Evolutionary conservation across 2,329 filamentous ascomycete species (phyloP), one percentile per base, ranked within the genome.

Genomic region (Ceratocystis diversiconidia): DNA sequence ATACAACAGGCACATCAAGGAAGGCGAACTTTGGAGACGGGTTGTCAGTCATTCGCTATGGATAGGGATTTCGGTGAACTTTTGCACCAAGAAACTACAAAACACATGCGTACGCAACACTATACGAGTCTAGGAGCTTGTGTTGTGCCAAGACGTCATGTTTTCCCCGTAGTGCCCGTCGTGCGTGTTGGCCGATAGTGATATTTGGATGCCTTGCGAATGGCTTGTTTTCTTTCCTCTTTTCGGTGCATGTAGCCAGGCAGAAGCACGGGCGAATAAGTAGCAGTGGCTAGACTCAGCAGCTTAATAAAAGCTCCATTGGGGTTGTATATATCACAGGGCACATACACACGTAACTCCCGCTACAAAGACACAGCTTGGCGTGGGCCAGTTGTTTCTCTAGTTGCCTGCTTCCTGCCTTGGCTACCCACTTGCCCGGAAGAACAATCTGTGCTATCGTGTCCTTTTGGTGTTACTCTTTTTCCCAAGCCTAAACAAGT

Each of bases 371-470:
- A 25, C 22, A 25, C 19, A 10, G 25, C 48, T 52, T 52, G 48
- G 48, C 48, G 12, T 15, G 48, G 36, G 4, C 25, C 48, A 22
- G 48, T 25, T 59, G 25, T 36, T 59, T 32, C 55, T 19, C 25
- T 19, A n/a, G 15, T 25, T 32, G 55, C 15, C 30, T 17, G 55
- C 32, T 59, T 41, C 36, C 36, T 41, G 36, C 10, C 36, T 41
- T 41, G 36, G 36, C 36, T 41, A 41, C 30, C 52, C 55, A 59
- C 55, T 36, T 59, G 28, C 61, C 46, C 61, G 22, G 6, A 48
- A 46, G 50, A 28, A 5, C 61, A 30, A 50, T 43, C 62, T 55
- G 25, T 52, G 62, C 32, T 62, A 65, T 65, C 64, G 64, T 65
- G 64, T 65, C 64, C 57, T 65, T 65, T 65, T 52, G n/a, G n/a